A percentile compares a stretch with the other conserved stretches of the same genome.
Conservation (phyloP, 257 asterid species). For the Solanum clarkiae region DNA sequence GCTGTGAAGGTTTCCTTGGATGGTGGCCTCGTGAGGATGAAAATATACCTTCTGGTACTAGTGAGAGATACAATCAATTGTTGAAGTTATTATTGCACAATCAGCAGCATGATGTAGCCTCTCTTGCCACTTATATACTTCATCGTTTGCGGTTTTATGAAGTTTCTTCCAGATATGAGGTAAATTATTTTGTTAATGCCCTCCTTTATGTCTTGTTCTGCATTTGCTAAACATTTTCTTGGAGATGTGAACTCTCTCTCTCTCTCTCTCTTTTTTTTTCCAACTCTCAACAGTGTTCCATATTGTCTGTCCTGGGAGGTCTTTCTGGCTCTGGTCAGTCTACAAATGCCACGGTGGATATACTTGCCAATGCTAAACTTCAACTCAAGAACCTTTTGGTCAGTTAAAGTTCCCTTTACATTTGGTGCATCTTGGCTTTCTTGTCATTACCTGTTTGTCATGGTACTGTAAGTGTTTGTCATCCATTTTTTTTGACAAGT, state of each 20-base stretch:
- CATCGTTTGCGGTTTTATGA: slow-evolving; percentile 81
- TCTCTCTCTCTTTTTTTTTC: background rate
- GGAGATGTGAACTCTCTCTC: background rate
- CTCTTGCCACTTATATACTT: slow-evolving; percentile 74
- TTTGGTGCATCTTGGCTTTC: background rate
- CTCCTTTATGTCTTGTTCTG: background rate
- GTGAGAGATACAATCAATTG: slow-evolving; percentile 80
- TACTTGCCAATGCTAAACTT: slow-evolving; percentile 55
- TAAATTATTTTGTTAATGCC: slow-evolving; percentile 14
- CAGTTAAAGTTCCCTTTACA: slow-evolving; percentile 13
- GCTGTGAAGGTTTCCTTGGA: slow-evolving; percentile 87
- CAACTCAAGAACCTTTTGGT: slow-evolving; percentile 79
- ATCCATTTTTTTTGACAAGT: slow-evolving; percentile 12
- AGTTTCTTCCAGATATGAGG: slow-evolving; percentile 94
- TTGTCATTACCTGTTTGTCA: background rate
- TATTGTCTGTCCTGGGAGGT: slow-evolving; percentile 57
- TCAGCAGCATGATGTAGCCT: slow-evolving; percentile 83
- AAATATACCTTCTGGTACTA: slow-evolving; percentile 53
- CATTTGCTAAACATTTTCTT: background rate
- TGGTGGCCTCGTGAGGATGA: slow-evolving; percentile 89
- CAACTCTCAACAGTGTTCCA: slow-evolving; percentile 36
- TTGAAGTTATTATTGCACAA: slow-evolving; percentile 75
- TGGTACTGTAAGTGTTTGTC: background rate
- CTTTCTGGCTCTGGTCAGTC: slow-evolving; percentile 34
- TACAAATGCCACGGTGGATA: slow-evolving; percentile 41